Base-by-base conservation (phyloP, 768 basidiomycete genomes). In the Boletus edulis region DNA sequence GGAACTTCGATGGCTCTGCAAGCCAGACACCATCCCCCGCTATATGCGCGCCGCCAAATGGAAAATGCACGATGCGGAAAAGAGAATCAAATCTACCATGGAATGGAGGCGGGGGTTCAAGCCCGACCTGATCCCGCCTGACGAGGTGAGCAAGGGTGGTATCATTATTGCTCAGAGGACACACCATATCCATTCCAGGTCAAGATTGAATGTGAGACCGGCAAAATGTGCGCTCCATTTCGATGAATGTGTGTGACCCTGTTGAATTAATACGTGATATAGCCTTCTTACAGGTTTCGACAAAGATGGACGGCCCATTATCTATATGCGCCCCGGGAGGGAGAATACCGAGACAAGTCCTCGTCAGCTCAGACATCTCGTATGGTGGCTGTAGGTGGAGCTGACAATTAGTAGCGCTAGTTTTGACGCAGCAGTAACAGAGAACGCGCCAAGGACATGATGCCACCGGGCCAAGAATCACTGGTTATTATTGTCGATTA, bases 41-140 rank as follows among this genome's bases (percentile, higher is more conserved):
- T 95, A 94, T 66, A 84, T 91, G 80, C 84, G 92, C 31, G 90
- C 92, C 0, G 81, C 89, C 3, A 94, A 94, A 64, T 93, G 92
- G 91, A 85, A 85, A 65, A 64, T 85, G 34, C 78, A 79, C 24
- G 87, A 95, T 49, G 91, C 81, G 12, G 83, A 92, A 73, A 85
- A 82, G 67, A 78, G 93, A 47, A 84, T 94, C 56, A 84, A 85
- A 66, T 81, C 78, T 0, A 93, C 91, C 0, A 54, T 94, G 5
- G 89, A 91, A 57, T 94, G 93, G 93, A 78, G 92, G 55, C 75
- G 92, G 43, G 89, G 92, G 52, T 94, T 78, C 67, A 83, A 89
- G 69, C 92, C 93, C 0, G 92, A 95, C 49, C 73, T 94, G 20
- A 93, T 94, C 54, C 76, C 79, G 5, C 91, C 91, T 4, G 87